Evolutionary conservation across 768 basidiomycete species (phyloP).

Genomic region (Hebeloma cylindrosporum): DNA sequence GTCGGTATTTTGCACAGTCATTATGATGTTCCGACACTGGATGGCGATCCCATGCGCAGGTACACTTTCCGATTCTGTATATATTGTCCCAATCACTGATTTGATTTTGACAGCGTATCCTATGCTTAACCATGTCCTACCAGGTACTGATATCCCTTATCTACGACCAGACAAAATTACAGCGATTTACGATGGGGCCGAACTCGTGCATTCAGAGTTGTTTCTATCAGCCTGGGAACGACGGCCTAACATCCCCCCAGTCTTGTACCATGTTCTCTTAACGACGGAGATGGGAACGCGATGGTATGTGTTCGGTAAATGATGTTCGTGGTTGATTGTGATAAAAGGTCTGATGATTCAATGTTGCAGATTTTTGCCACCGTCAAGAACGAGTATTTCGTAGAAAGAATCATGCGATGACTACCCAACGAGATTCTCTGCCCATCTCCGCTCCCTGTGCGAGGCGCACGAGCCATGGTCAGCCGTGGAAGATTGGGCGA

Average conservation of each 20-base stretch:
- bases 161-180: background rate
- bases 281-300: constrained; percentile 32
- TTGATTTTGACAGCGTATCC: constrained; percentile 28
- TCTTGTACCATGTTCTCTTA: constrained; percentile 29
- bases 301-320: constrained; percentile 19
- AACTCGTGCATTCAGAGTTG: constrained; percentile 28
- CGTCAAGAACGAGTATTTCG: constrained; percentile 41
- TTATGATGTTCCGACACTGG: constrained; percentile 39
- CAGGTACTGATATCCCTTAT: constrained; percentile 16
- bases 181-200: constrained; percentile 34
- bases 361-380: constrained; percentile 38
- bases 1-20: constrained; percentile 26
- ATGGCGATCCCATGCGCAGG: constrained; percentile 49
- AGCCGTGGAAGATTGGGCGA: constrained; percentile 63
- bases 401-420: constrained; percentile 45
- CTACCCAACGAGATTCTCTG: constrained; percentile 50
- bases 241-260: constrained; percentile 15
- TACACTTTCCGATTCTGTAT: constrained; percentile 29
- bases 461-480: constrained; percentile 48
- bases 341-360: background rate
- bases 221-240: too few species aligned
- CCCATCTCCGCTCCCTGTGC: constrained; percentile 38
- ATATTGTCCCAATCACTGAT: constrained; percentile 9
- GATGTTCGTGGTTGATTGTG: background rate
- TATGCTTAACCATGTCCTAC: constrained; percentile 31